A percentile compares a stretch with the other conserved stretches of the same genome.
These are phyloP conservation scores for Exophiala xenobiotica DNA, from an alignment of 2,329 filamentous ascomycete genomes.

Conservation along the genomic window DNA sequence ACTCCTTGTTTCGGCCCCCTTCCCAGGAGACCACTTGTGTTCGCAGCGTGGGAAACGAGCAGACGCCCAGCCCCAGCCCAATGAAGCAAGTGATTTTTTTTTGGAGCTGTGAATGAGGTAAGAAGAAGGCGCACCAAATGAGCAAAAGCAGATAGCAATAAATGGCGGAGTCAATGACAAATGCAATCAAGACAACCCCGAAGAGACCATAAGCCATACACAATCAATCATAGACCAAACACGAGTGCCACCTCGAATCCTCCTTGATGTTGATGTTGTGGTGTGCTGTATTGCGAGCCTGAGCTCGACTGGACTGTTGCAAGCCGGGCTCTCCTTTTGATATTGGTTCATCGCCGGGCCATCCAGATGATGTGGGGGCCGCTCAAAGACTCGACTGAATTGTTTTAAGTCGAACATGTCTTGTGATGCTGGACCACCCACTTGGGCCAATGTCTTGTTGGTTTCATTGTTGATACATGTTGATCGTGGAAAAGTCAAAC, in stretches of 20 bases:
- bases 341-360: constrained; percentile 26
- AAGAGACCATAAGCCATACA: neutral
- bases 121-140: neutral
- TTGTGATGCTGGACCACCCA: constrained; percentile 15
- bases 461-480: constrained; percentile 20
- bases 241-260: constrained; percentile 5
- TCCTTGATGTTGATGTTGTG: neutral
- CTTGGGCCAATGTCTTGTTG: constrained; percentile 13
- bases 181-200: neutral
- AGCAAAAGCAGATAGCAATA: neutral
- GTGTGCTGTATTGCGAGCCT: constrained; percentile 2
- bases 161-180: neutral
- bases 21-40: neutral
- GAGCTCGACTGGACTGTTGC: constrained; percentile 25
- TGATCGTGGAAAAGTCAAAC: no score
- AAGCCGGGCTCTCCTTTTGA: constrained; percentile 27
- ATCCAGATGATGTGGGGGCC: constrained; percentile 20
- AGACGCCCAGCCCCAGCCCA: no score
- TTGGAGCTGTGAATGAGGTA: neutral
- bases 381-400: constrained; percentile 14
- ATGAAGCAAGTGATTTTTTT: neutral
- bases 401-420: constrained; percentile 16
- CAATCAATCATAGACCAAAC: constrained; percentile 3
- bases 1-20: neutral
- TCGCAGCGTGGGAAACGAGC: no score